Evolutionary conservation across 2,329 filamentous ascomycete species (phyloP), one percentile per base, ranked within the genome.

Genomic region (Xylariaceae sp.): DNA sequence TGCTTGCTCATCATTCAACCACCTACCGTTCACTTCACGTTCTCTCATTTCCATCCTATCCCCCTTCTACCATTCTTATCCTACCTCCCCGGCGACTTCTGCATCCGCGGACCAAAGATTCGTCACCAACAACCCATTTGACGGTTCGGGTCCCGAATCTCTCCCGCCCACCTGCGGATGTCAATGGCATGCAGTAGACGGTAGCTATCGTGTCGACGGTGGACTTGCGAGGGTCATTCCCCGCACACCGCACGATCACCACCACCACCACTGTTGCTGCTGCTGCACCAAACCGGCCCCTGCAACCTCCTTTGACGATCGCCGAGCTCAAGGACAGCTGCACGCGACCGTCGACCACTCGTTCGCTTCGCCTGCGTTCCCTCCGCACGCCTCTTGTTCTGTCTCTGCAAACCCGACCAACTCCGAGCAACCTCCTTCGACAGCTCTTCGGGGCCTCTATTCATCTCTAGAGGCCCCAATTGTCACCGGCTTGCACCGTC

Each of bases 201-300:
- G 69, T 83, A 82, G 75, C 61, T 69, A 62, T 62, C 66, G 71
- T 72, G 71, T 72, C 69, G 71, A 75, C 75, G 77, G 77, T 76
- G 75, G 77, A 78, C 76, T 78, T 74, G 77, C 75, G 76, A 76
- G 78, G 77, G 77, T 78, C 70, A 64, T 76, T 78, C 75, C 78
- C 79, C 79, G 78, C 78, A 80, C 75, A 75, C 76, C 75, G 75
- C 69, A 75, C 62, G 66, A 54, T 48, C 69, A 71, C 70, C 66
- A 59, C 66, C 63, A 65, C 60, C 51, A 41, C 53, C 44, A 45
- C 48, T 54, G 28, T 42, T 38, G 16, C 31, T 9, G 16, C 5
- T 7, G 22, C 12, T 31, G 12, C 42, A n/a, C 18, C 48, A 31
- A 31, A 19, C 6, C 22, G 14, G n/a, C 33, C 19, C 18, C 38